Percentiles rank a stretch among this genome's conserved stretches.
Conservation (phyloP, 108 stramenopile species). For the Pseudonitzschia multiseries region DNA sequence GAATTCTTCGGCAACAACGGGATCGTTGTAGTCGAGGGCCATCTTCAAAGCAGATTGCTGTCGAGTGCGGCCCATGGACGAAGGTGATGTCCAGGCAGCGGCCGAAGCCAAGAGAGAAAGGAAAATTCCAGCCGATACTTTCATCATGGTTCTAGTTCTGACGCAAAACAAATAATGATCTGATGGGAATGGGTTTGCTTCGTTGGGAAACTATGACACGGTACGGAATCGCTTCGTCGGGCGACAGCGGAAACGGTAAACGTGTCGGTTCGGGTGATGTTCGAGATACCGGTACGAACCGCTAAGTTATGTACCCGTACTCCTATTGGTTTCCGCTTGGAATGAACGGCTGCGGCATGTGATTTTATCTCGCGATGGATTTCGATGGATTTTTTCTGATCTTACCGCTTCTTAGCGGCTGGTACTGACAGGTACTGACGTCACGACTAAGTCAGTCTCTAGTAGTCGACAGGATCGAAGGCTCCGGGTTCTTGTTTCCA, state of each 20-base stretch:
- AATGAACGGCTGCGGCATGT: conserved; percentile 5
- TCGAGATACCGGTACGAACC: not conserved
- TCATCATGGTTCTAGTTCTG: not conserved
- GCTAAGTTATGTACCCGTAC: not conserved
- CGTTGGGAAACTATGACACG: not conserved
- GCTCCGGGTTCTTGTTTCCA: too few species aligned
- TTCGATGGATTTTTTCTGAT: not conserved
- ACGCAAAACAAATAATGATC: too few species aligned
- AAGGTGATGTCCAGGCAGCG: conserved; percentile 1
- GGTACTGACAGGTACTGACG: not conserved
- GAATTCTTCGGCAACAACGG: conserved; percentile 82
- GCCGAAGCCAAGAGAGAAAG: conserved; percentile 11
- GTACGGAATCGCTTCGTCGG: too few species aligned
- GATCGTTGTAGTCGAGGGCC: conserved; percentile 89
- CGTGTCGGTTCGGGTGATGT: not conserved
- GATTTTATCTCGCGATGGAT: not conserved
- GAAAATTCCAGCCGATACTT: not conserved
- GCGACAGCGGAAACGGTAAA: not conserved
- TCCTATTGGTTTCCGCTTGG: not conserved
- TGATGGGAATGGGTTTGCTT: not conserved
- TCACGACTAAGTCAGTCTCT: conserved; percentile 9
- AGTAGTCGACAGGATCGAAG: not conserved
- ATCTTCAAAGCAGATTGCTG: conserved; percentile 38
- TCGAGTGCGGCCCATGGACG: not conserved
- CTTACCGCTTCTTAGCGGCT: not conserved